Conservation (phyloP, 176 grass and related monocot genomes). For the Musa troglodytarum region DNA sequence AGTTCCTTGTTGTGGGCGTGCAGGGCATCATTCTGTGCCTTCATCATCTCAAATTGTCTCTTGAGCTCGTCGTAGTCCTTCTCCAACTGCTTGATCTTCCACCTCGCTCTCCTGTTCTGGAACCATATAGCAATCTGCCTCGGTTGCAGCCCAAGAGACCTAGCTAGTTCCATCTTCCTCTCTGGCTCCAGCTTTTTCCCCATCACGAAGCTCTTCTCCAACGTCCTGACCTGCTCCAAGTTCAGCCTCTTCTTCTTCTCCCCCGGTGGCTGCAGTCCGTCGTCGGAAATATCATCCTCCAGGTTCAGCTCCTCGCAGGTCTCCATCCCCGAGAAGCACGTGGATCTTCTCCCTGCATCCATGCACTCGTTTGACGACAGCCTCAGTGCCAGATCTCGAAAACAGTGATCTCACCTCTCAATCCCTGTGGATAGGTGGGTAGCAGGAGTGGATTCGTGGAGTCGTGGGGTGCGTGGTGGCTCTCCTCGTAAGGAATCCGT, state of each 20-base stretch:
- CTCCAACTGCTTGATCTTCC: background rate
- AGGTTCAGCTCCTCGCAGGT: background rate
- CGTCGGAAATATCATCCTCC: slow-evolving; percentile 1
- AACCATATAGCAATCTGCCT: background rate
- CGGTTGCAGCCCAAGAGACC: background rate
- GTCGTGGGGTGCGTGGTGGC: background rate
- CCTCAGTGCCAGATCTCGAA: too few relatives aligned
- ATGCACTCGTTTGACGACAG: too few relatives aligned
- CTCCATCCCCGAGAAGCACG: background rate
- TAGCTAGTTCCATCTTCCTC: background rate
- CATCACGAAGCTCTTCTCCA: background rate
- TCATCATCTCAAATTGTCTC: background rate
- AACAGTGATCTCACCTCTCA: too few relatives aligned
- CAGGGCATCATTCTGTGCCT: background rate
- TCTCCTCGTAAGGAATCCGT: background rate
- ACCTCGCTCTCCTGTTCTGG: background rate
- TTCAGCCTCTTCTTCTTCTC: background rate
- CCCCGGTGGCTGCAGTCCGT: background rate
- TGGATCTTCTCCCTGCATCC: background rate
- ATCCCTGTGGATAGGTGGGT: too few relatives aligned
- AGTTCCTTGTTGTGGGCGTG: background rate
- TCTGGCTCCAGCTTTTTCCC: background rate
- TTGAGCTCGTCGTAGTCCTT: background rate
- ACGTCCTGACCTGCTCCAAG: background rate
- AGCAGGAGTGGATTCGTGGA: too few relatives aligned